Conservation (phyloP, 2,329 filamentous ascomycete species). For the Calonectria pseudoreteaudii region DNA sequence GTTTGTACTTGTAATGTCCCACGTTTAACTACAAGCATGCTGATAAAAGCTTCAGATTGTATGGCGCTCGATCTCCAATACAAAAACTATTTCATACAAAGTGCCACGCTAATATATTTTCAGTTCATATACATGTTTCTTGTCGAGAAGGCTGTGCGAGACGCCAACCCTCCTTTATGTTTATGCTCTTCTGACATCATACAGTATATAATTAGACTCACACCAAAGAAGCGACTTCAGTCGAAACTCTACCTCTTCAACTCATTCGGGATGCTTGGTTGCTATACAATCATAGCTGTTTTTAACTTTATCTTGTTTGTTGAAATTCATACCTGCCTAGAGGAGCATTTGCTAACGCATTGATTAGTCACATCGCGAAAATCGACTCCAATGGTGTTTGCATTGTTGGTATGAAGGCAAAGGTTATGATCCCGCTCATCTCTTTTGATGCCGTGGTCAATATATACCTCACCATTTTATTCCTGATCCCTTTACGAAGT, state of each 20-base stretch:
- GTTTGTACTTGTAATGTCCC: conserved; percentile 47
- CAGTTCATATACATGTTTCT: conserved; percentile 73
- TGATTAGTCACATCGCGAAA: conserved; percentile 65
- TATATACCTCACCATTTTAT: conserved; percentile 72
- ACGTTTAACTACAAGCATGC: neutral
- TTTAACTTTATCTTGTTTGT: conserved; percentile 72
- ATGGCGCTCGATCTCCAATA: neutral
- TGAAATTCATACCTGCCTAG: neutral
- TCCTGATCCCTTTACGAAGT: conserved; percentile 70
- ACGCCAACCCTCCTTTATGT: too few relatives aligned
- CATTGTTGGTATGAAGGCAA: conserved; percentile 70
- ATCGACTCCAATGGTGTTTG: conserved; percentile 66
- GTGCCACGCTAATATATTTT: neutral
- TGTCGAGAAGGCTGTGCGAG: conserved; percentile 70
- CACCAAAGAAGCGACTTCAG: conserved; percentile 59
- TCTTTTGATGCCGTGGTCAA: conserved; percentile 71
- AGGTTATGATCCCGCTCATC: conserved; percentile 71
- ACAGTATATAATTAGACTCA: conserved; percentile 68
- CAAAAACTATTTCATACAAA: too few relatives aligned
- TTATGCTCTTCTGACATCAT: neutral
- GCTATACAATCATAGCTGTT: conserved; percentile 61
- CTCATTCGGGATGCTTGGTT: conserved; percentile 65
- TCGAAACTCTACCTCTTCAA: conserved; percentile 73
- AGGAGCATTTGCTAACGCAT: neutral
- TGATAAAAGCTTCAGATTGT: conserved; percentile 8